Percentiles rank a stretch among this genome's conserved stretches.
Evolutionary conservation across 2,329 filamentous ascomycete species (phyloP).

Genomic region (Clarireedia hainanense): DNA sequence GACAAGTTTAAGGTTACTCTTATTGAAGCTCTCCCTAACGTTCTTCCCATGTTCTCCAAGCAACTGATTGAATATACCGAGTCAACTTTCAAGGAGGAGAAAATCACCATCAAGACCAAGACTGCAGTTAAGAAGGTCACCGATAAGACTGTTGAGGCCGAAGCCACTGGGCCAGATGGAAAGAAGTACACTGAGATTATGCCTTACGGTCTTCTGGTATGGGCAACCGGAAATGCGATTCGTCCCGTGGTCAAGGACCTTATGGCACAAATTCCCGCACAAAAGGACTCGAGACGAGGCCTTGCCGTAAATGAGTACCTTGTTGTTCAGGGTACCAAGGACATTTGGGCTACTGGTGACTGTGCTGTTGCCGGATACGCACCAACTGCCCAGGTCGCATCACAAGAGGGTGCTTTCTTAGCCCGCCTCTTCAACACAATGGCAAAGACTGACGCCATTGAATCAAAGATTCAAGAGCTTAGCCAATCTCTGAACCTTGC

Average conservation of each 20-base stretch:
- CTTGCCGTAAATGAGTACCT: constrained; percentile 98
- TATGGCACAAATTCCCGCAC: constrained; percentile 84
- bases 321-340: constrained; percentile 91
- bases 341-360: constrained; percentile 97
- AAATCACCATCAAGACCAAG: constrained; percentile 95
- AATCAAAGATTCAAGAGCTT: constrained; percentile 65
- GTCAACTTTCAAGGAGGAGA: constrained; percentile 97
- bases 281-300: constrained; percentile 90
- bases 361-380: constrained; percentile 97
- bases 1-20: constrained; percentile 95
- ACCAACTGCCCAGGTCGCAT: constrained; percentile 91
- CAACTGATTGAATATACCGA: constrained; percentile 99
- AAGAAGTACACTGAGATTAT: constrained; percentile 74
- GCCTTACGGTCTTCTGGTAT: constrained; percentile 92
- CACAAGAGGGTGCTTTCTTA: constrained; percentile 92
- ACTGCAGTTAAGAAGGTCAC: constrained; percentile 98
- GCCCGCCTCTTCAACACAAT: constrained; percentile 97
- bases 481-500: constrained; percentile 53
- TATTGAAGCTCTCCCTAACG: constrained; percentile 93
- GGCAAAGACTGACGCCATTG: constrained; percentile 84
- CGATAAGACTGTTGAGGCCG: constrained; percentile 85
- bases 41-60: constrained; percentile 97
- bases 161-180: constrained; percentile 73
- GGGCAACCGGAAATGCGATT: constrained; percentile 95
- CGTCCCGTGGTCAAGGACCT: constrained; percentile 86